Percentiles rank a stretch among this genome's conserved stretches.
Evolutionary conservation across 495 filamentous ascomycete species (phyloP).

Genomic region (Penicillium alfredii): DNA sequence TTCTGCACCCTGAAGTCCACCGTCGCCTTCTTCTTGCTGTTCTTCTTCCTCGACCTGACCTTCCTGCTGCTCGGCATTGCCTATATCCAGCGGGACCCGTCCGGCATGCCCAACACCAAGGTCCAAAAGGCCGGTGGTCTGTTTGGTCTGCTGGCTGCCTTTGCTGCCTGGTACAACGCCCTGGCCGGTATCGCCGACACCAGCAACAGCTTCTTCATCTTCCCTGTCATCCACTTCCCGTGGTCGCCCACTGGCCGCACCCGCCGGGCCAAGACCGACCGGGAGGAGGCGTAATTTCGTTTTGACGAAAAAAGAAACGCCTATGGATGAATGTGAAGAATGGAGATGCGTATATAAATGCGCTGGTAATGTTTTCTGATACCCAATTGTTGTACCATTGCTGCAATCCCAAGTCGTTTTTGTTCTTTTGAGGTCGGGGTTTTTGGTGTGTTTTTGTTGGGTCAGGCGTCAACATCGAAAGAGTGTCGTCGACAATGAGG

Average conservation of each 20-base stretch:
- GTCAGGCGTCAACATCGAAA: too few species aligned
- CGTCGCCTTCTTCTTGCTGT: constrained; percentile 91
- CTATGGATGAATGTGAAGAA: too few species aligned
- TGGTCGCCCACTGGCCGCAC: constrained; percentile 85
- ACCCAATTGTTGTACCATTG: constrained; percentile 28
- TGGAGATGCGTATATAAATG: constrained; percentile 2
- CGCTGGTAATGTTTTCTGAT: constrained; percentile 33
- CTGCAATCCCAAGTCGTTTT: too few species aligned
- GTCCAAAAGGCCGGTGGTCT: constrained; percentile 76
- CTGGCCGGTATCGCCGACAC: constrained; percentile 88
- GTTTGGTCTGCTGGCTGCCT: constrained; percentile 84
- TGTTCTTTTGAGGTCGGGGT: constrained; percentile 3
- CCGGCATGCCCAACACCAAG: constrained; percentile 38
- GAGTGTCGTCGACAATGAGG: too few species aligned
- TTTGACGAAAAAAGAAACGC: background rate
- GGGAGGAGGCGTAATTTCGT: constrained; percentile 30
- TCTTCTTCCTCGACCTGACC: constrained; percentile 88
- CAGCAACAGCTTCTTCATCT: constrained; percentile 89
- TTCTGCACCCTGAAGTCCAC: constrained; percentile 89
- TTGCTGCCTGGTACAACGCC: constrained; percentile 95
- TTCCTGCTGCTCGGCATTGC: constrained; percentile 82
- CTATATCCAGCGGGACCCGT: constrained; percentile 50
- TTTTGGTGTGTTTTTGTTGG: too few species aligned
- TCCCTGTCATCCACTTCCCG: constrained; percentile 94
- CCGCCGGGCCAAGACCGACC: constrained; percentile 44